Evolutionary conservation across 139 green algal species (phyloP), one percentile per base, ranked within the genome.

Genomic region (Chlamydomonas schloesseri): DNA sequence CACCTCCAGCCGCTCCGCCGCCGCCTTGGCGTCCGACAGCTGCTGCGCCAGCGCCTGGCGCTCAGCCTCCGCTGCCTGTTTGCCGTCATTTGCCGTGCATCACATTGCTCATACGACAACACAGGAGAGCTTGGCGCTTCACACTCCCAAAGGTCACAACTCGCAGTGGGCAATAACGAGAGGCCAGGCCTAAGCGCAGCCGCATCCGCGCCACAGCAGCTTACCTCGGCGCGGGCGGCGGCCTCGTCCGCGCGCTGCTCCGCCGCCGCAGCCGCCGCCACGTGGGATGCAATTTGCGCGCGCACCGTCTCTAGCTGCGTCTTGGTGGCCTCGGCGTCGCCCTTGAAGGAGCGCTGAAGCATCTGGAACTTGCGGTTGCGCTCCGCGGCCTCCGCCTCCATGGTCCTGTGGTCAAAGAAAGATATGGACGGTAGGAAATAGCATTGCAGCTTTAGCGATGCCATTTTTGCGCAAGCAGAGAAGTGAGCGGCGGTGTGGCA

Each of bases 371-470:
- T 86, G 24, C 46, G 55, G 68, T 47, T 50, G 77, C 86, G 78
- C 77, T 89, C 86, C 5, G 42, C 23, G 0, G 71, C 78, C 71
- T 89, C 86, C 13, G 86, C 42, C 69, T 89, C 67, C 76, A 89
- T 71, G 3, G 26, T 65, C 26, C 84, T 88, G 57, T 34, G 34
- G 3, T 8, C 14, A 14, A 65, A 20, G 58, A 20, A 29, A 29
- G 10, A 6, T 65, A 26, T 65, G 58, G 17, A 65, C 6, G 58
- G 58, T 26, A 65, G 58, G 18, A 28, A 65, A 65, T 20, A 57
- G 37, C 6, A 8, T 11, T 47, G 33, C 68, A 50, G 26, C 3
- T 14, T 57, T 57, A 11, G n/a, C n/a, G n/a, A n/a, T n/a, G n/a
- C n/a, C n/a, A n/a, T n/a, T n/a, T n/a, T n/a, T n/a, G n/a, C n/a